Evolutionary conservation across 2,329 filamentous ascomycete genomes (phyloP).

Genomic region (Pyrenochaeta sp.): DNA sequence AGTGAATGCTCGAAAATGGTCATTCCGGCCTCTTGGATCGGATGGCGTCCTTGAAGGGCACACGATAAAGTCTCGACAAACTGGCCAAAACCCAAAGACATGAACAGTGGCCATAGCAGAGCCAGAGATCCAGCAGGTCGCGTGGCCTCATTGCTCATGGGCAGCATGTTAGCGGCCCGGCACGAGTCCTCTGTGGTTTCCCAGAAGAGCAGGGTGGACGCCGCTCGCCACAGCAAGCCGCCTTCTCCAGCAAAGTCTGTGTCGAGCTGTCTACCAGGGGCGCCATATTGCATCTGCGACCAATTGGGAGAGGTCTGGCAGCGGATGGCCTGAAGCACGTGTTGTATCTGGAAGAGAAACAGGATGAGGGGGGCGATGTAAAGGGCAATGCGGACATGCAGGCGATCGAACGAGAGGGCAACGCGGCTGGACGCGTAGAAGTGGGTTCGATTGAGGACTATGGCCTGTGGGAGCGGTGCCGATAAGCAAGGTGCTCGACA

Average conservation of each 20-base stretch:
- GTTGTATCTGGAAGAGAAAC: constrained; percentile 66
- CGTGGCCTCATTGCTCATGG: constrained; percentile 58
- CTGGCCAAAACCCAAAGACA: constrained; percentile 74
- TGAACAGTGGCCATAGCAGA: constrained; percentile 76
- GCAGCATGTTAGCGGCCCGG: constrained; percentile 73
- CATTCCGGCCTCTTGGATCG: constrained; percentile 90
- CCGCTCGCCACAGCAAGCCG: constrained; percentile 73
- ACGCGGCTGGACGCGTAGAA: constrained; percentile 92
- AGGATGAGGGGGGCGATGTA: constrained; percentile 42
- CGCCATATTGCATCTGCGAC: constrained; percentile 56
- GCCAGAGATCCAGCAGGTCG: constrained; percentile 79
- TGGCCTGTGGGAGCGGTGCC: constrained; percentile 60
- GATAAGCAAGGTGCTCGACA: background rate
- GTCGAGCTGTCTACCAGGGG: constrained; percentile 50
- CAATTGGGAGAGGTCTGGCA: constrained; percentile 76
- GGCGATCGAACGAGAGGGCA: constrained; percentile 77
- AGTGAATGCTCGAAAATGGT: constrained; percentile 95
- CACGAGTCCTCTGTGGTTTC: constrained; percentile 79
- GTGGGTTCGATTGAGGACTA: constrained; percentile 88
- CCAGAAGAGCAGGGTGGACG: constrained; percentile 75
- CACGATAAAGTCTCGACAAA: constrained; percentile 89
- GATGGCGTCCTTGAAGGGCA: constrained; percentile 81
- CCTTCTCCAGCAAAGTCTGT: constrained; percentile 65
- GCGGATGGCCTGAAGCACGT: constrained; percentile 82
- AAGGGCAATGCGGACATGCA: constrained; percentile 51